Base-by-base conservation (phyloP, 495 filamentous ascomycete genomes). In the Penicillium egyptiacum region DNA sequence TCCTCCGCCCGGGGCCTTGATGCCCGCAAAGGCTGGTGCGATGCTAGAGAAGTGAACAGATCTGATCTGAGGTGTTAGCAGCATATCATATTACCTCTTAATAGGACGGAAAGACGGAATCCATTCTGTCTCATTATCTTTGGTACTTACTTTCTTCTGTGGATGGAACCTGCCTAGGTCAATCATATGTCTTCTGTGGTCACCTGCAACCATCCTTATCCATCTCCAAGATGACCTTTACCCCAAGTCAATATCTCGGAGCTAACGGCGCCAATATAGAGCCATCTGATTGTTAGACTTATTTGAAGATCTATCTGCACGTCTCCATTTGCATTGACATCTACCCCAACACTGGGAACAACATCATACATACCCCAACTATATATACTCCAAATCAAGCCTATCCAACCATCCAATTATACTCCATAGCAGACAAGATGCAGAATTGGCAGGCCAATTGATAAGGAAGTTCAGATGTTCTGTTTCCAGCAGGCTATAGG, bases 381-480 rank as follows among this genome's bases (percentile, higher is more conserved):
- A 50, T 26, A 10, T 8, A 7, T 33, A 50, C 47, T 30, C 47
- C 47, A 25, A 50, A 35, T n/a, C 28, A 8, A 20, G 4, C 12
- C 28, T 30, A 37, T 20, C 17, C 25, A 20, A 11, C 26, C 23
- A 22, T 14, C 10, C 31, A 41, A 28, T 43, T 11, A 37, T 12
- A 74, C 58, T 70, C 70, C 58, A 85, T 92, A 53, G 84, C 86
- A 26, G 88, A 94, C 64, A 89, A 84, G 47, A 85, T 85, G 6
- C 66, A 81, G 17, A 71, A 79, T 90, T 33, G 80, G 83, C 58
- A 88, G 86, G 2, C 74, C 64, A 10, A 63, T 82, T 20, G 81
- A 69, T 17, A 70, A 70, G 10, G 71, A 74, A 51, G 22, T 81
- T 0, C 74, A 3, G 79, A 79, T 0, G 56, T 69, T 3, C 51